Base-by-base conservation (phyloP, 768 basidiomycete species). In the Lactarius tabidus region DNA sequence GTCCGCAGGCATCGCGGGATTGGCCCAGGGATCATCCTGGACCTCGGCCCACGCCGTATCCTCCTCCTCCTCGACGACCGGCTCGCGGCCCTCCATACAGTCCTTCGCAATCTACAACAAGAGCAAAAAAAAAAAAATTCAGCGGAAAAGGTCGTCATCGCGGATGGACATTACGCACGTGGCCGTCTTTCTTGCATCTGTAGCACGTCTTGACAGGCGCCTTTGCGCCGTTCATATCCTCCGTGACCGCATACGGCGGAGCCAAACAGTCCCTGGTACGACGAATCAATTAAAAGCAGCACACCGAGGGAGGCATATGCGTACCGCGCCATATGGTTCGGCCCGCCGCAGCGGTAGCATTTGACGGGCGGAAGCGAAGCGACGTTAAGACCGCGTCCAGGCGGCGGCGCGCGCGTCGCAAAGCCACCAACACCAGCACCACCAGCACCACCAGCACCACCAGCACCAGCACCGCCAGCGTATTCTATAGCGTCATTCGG, bases 261-360 rank as follows among this genome's bases (percentile, higher is more conserved):
- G 92, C 92, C 67, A 93, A 86, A 71, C 92, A 94, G 70, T 93
- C 91, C 80, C 91, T 91, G 65, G 10, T 62, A 52, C 58, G 62
- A 36, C 62, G 6, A n/a, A 39, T 60, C 52, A 45, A 48, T 31
- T 58, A 63, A 38, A 48, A 61, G 61, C 60, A 56, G n/a, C 18
- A 36, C 56, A 48, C 63, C 8, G 38, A 33, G 36, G 36, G 31
- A 59, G 29, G 54, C 41, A 59, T 68, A 31, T 64, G 69, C 72
- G 62, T 74, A 90, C 90, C 83, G 86, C 15, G 91, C 91, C 82
- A 91, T 85, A 74, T 93, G 91, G 78, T 95, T 95, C 17, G 89
- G 86, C 33, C 91, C 91, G 54, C 92, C 91, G 72, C 94, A 96
- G 57, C 90, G 86, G 75, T 90, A 95, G 72, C 93, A 96, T 76